Base-by-base conservation (phyloP, 1,284 basidiomycete species). In the Mycocalia duriaeana region DNA sequence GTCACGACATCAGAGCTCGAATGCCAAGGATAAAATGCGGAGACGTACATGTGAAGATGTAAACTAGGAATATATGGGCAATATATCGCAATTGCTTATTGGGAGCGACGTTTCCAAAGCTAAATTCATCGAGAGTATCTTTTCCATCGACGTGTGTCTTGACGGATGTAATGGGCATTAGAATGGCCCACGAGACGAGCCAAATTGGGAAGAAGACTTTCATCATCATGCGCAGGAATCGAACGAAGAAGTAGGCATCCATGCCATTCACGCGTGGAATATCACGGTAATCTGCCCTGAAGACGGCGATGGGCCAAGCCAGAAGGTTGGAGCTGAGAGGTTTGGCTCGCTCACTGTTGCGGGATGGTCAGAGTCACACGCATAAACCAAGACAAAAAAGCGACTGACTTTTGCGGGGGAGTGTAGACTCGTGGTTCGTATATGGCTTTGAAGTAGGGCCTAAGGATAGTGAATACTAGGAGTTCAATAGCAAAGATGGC, bases 171-270 rank as follows among this genome's bases (percentile, higher is more conserved):
- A 88, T 66, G 25, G 91, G 89, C 3, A 90, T 64, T 23, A 90
- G 75, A 37, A 89, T 67, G 23, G 65, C 61, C 87, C 88, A 91
- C 3, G 84, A 82, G 42, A 90, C 50, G 48, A 89, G 48, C 89
- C 84, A 89, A 61, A 95, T 87, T 18, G 93, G 92, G 2, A 90
- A 60, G 57, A 96, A 77, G 46, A 94, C 73, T 57, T 84, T 79
- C 45, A 88, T 64, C 78, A 91, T 85, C 72, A 89, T 82, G 48
- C 85, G 82, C 35, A 94, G 75, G 65, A 89, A 98, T 47, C 91
- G 85, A 41, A 96, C 81, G 59, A 91, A 97, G 63, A 96, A 86
- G 72, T 95, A 99, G 25, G 93, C 90, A 62, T 99, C 95, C 50
- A 91, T 77, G 26, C 95, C 94, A 55, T 96, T 95, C 50, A 82